A percentile compares a stretch with the other conserved stretches of the same genome.
Evolutionary conservation across 805 yeast species (phyloP).

Genomic region (Candida loeiensis): DNA sequence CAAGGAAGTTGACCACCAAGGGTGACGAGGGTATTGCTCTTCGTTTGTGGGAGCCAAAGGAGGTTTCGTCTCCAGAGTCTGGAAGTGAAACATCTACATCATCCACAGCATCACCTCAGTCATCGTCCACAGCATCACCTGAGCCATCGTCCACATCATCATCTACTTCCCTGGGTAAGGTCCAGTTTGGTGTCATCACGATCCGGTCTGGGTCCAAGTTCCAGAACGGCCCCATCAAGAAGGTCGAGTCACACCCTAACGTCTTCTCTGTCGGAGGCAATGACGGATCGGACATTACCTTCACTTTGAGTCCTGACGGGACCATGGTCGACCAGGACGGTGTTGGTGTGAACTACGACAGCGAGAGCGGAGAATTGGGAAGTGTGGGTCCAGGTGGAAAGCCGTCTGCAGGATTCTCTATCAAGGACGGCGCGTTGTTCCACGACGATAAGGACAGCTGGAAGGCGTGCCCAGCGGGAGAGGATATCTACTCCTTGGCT

Average conservation of each 20-base stretch:
- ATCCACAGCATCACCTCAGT: not conserved
- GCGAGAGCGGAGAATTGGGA: slow-evolving; percentile 28
- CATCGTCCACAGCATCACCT: not conserved
- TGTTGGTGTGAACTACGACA: slow-evolving; percentile 22
- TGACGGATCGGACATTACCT: slow-evolving; percentile 19
- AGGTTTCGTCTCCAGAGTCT: not conserved
- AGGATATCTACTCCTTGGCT: slow-evolving; percentile 19
- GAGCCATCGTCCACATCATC: slow-evolving; percentile 2
- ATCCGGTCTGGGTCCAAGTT: slow-evolving; percentile 21
- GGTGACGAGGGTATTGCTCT: slow-evolving; percentile 6
- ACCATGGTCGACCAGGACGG: slow-evolving; percentile 27
- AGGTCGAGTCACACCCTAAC: slow-evolving; percentile 26
- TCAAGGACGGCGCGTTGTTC: slow-evolving; percentile 32
- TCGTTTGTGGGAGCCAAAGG: not conserved
- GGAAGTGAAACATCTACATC: not conserved
- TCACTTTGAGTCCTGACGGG: slow-evolving; percentile 21
- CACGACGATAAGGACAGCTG: slow-evolving; percentile 32
- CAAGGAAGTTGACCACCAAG: slow-evolving; percentile 10
- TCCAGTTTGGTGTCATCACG: slow-evolving; percentile 16
- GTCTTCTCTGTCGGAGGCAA: slow-evolving; percentile 29
- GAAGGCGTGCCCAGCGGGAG: slow-evolving; percentile 33
- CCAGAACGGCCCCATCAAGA: slow-evolving; percentile 21
- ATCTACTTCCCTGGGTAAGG: slow-evolving; percentile 4
- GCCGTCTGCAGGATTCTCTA: slow-evolving; percentile 37
- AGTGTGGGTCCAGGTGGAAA: slow-evolving; percentile 27